A percentile compares a stretch with the other conserved stretches of the same genome.
These are phyloP conservation scores for Plasmodium ovale DNA, from an alignment of 169 alveolate species.

Conservation along the genomic window DNA sequence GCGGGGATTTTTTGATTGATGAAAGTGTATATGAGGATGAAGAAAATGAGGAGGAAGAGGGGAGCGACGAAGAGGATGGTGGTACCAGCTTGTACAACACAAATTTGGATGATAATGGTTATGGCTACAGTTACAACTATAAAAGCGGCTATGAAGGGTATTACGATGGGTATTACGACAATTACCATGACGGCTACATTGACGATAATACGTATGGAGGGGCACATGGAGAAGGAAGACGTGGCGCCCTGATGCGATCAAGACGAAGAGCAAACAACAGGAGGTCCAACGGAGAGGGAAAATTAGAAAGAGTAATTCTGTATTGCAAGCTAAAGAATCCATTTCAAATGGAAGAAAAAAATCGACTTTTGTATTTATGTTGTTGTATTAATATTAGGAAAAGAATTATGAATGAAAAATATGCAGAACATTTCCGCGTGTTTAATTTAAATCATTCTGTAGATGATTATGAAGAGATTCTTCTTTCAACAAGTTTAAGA, in stretches of 20 bases:
- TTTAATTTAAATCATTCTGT: conserved; percentile 18
- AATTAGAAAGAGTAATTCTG: conserved; percentile 26
- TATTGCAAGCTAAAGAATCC: conserved; percentile 46
- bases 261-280: too few species aligned
- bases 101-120: too few species aligned
- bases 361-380: conserved; percentile 29
- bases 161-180: too few species aligned
- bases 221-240: too few species aligned
- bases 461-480: conserved; percentile 42
- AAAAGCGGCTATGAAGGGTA: too few species aligned
- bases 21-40: too few species aligned
- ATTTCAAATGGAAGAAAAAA: conserved; percentile 29
- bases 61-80: conserved; percentile 2
- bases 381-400: conserved; percentile 59
- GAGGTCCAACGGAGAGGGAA: too few species aligned
- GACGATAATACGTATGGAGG: too few species aligned
- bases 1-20: too few species aligned
- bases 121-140: too few species aligned
- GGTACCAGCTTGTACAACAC: background rate
- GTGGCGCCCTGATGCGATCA: too few species aligned
- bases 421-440: conserved; percentile 20
- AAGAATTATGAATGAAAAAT: conserved; percentile 23
- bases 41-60: background rate
- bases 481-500: background rate
- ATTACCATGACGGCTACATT: too few species aligned